Percentiles rank a stretch among this genome's conserved stretches.
Evolutionary conservation across 768 basidiomycete species (phyloP).

Genomic region (Leccinum incarnatum): DNA sequence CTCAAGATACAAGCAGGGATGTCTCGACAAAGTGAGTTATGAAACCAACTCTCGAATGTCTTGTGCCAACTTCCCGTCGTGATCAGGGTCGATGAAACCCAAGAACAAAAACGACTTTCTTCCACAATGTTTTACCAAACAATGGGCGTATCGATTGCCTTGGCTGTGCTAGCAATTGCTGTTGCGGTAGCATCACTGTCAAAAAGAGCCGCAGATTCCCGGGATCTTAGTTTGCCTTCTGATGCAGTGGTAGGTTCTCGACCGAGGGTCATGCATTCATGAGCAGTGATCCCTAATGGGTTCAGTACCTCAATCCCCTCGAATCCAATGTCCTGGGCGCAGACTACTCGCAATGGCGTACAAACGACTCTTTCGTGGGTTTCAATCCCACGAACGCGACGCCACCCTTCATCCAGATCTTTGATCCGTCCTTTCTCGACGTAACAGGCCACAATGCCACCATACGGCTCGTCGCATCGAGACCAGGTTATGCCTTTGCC

Average conservation of each 20-base stretch:
- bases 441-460: conserved; percentile 58
- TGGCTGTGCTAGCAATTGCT: conserved; percentile 7
- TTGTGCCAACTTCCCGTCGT: background rate
- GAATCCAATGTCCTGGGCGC: conserved; percentile 51
- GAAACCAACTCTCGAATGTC: background rate
- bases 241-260: conserved; percentile 24
- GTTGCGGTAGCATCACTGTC: background rate
- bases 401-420: conserved; percentile 59
- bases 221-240: conserved; percentile 13
- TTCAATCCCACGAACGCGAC: conserved; percentile 64
- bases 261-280: background rate
- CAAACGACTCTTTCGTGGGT: conserved; percentile 38
- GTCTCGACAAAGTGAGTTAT: background rate
- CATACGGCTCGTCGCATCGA: conserved; percentile 59
- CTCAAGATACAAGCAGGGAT: background rate
- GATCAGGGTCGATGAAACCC: background rate
- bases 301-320: conserved; percentile 49
- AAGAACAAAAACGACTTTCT: background rate
- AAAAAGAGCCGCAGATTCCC: background rate
- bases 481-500: conserved; percentile 65
- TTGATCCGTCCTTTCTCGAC: conserved; percentile 51
- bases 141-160: background rate
- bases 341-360: conserved; percentile 39
- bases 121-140: background rate
- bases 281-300: background rate